phyloP scores from a whole-genome alignment of 306 rosid genomes.

The Rosa chinensis region DNA sequence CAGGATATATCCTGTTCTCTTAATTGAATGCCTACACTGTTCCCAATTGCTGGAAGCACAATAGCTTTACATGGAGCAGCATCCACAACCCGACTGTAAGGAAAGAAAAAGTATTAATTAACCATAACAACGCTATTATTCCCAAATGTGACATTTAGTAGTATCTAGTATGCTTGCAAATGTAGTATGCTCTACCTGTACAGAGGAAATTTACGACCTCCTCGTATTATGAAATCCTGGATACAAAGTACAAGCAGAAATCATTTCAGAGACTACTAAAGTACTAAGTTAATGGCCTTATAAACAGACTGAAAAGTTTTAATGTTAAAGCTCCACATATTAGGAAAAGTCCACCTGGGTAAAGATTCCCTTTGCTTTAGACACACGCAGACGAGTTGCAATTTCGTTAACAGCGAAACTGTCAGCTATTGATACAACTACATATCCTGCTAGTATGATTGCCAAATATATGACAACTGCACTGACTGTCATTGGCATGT shows the following conservation, averaged over 20 bases:
- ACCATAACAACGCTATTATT: not conserved
- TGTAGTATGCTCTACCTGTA: constrained; percentile 58
- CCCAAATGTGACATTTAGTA: not conserved
- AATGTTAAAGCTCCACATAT: not conserved
- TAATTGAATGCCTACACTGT: constrained; percentile 46
- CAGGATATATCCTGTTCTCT: constrained; percentile 67
- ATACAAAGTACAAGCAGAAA: constrained; percentile 24
- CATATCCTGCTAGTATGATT: constrained; percentile 68
- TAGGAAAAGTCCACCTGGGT: constrained; percentile 55
- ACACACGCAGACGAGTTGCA: constrained; percentile 68
- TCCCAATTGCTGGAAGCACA: constrained; percentile 72
- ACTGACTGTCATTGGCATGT: constrained; percentile 81
- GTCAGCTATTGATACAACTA: constrained; percentile 90
- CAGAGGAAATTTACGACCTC: constrained; percentile 73
- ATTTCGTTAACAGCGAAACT: constrained; percentile 83
- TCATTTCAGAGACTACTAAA: constrained; percentile 9
- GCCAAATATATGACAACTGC: constrained; percentile 82
- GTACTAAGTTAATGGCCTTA: not conserved
- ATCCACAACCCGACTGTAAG: constrained; percentile 70
- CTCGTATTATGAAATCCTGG: constrained; percentile 92
- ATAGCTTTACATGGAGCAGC: constrained; percentile 63
- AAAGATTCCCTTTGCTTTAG: constrained; percentile 80
- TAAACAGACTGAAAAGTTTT: not conserved
- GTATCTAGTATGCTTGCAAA: constrained; percentile 8
- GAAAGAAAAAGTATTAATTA: constrained; percentile 20